phyloP scores from a whole-genome alignment of 345 rosid genomes.

The Moricandia moricandioides region DNA sequence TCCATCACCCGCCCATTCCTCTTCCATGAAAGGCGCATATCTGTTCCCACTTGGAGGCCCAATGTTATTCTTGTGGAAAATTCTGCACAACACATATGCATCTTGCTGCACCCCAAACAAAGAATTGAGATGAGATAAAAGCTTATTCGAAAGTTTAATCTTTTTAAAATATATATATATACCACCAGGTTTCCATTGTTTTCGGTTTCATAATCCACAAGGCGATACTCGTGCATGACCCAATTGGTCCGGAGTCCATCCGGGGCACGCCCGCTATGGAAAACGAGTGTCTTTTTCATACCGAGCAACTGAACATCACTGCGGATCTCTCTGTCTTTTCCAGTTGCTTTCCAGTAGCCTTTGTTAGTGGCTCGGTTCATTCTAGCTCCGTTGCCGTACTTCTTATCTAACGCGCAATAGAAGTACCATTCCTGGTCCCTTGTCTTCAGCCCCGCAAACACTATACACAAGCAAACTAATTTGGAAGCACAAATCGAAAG shows the following conservation, averaged over 20 bases:
- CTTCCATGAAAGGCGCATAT: slow-evolving; percentile 78
- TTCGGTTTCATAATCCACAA: slow-evolving; percentile 62
- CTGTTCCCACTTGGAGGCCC: slow-evolving; percentile 90
- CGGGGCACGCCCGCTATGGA: slow-evolving; percentile 84
- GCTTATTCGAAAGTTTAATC: too few relatives aligned
- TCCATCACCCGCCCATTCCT: slow-evolving; percentile 65
- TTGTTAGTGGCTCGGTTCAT: slow-evolving; percentile 77
- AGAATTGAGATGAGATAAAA: background rate
- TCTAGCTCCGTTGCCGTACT: slow-evolving; percentile 80
- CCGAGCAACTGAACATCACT: slow-evolving; percentile 50
- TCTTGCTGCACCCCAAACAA: slow-evolving; percentile 48
- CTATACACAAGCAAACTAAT: slow-evolving; percentile 38
- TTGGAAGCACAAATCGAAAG: slow-evolving; percentile 3
- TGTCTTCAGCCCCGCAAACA: slow-evolving; percentile 63
- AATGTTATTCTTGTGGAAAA: slow-evolving; percentile 84
- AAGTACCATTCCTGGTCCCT: slow-evolving; percentile 98
- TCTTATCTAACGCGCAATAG: slow-evolving; percentile 74
- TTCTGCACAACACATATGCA: slow-evolving; percentile 79
- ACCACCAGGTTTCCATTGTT: slow-evolving; percentile 52
- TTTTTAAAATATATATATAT: background rate
- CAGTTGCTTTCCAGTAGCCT: slow-evolving; percentile 97
- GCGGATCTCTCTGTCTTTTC: slow-evolving; percentile 73
- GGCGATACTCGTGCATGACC: slow-evolving; percentile 98
- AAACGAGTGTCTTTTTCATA: slow-evolving; percentile 89
- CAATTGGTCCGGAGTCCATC: slow-evolving; percentile 85